Percentiles rank a stretch among this genome's conserved stretches.
These are phyloP conservation scores for Protomyces lactucae-debilis DNA, from an alignment of 1,139 yeast genomes.

Conservation along the genomic window DNA sequence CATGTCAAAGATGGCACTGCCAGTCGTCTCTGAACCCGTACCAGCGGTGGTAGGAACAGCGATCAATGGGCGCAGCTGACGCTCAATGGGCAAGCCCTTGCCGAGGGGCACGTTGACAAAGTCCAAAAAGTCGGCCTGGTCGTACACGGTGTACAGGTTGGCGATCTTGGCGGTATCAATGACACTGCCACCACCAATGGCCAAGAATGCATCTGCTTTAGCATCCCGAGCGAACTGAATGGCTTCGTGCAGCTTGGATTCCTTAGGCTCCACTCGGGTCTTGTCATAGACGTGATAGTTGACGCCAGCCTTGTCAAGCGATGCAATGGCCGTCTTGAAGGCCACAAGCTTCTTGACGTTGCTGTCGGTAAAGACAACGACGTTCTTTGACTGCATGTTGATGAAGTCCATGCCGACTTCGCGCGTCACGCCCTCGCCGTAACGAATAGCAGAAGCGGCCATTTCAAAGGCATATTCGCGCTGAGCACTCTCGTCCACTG, in stretches of 20 bases:
- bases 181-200: slow-evolving; percentile 46
- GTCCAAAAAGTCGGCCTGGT: slow-evolving; percentile 42
- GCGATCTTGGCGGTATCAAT: slow-evolving; percentile 46
- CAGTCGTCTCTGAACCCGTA: slow-evolving; percentile 38
- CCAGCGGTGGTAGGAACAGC: slow-evolving; percentile 49
- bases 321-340: slow-evolving; percentile 39
- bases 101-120: slow-evolving; percentile 46
- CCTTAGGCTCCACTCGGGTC: slow-evolving; percentile 44
- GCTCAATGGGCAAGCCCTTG: slow-evolving; percentile 42
- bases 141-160: slow-evolving; percentile 42
- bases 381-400: slow-evolving; percentile 39
- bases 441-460: slow-evolving; percentile 44
- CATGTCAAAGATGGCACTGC: slow-evolving; percentile 38
- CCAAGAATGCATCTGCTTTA: slow-evolving; percentile 43
- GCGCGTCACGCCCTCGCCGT: slow-evolving; percentile 43
- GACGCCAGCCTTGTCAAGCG: slow-evolving; percentile 41
- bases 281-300: slow-evolving; percentile 41
- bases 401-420: slow-evolving; percentile 44
- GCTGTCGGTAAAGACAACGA: slow-evolving; percentile 40
- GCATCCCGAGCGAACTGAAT: slow-evolving; percentile 41
- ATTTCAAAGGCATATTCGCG: slow-evolving; percentile 41
- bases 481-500: slow-evolving; percentile 22
- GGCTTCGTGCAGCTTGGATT: slow-evolving; percentile 40
- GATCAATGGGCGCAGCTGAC: slow-evolving; percentile 41
- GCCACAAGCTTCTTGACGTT: slow-evolving; percentile 38